phyloP scores from a whole-genome alignment of 208 protist species.

The Trypanosoma rangeli region DNA sequence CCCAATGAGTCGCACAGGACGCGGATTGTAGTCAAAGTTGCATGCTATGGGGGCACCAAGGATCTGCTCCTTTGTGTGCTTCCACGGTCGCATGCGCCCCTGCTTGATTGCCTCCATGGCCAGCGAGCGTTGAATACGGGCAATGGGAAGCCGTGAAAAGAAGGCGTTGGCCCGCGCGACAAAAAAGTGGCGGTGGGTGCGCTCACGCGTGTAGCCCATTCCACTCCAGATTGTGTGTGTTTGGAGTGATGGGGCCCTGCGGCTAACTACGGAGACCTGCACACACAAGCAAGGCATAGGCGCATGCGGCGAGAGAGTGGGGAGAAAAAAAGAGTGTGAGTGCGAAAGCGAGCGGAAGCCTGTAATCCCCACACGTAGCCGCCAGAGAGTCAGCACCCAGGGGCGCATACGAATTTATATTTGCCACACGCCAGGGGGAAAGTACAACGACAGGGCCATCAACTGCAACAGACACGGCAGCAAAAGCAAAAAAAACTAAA shows the following conservation, averaged over 20 bases:
- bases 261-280: background rate
- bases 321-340: background rate
- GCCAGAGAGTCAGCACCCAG: background rate
- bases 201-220: slow-evolving; percentile 85
- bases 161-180: slow-evolving; percentile 87
- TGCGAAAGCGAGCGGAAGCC: background rate
- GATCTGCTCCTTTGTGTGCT: slow-evolving; percentile 90
- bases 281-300: background rate
- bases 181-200: slow-evolving; percentile 89
- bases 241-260: background rate
- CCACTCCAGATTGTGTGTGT: background rate
- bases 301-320: background rate
- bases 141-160: slow-evolving; percentile 85
- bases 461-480: background rate
- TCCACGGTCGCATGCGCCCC: slow-evolving; percentile 86
- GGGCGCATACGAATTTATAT: background rate
- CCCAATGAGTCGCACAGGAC: slow-evolving; percentile 86
- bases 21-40: slow-evolving; percentile 92
- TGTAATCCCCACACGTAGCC: background rate
- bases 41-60: slow-evolving; percentile 83
- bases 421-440: background rate
- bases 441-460: background rate
- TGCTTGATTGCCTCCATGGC: slow-evolving; percentile 86
- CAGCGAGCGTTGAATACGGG: slow-evolving; percentile 81
- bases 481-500: slow-evolving; percentile 4